Conservation (phyloP, 2,329 filamentous ascomycete species). For the Phialophora tarda region DNA sequence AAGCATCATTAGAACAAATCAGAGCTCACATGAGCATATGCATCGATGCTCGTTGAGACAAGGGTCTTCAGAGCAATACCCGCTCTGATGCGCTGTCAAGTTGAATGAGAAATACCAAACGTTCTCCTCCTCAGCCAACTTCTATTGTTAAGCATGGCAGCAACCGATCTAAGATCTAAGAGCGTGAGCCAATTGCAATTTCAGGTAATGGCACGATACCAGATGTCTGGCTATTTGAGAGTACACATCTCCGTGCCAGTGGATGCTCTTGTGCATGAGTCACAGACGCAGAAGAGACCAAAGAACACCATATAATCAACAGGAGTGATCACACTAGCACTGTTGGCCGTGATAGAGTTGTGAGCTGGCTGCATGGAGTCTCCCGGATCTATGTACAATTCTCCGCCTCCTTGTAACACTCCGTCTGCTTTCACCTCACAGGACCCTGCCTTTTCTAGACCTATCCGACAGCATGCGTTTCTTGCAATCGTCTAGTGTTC, state of each 20-base stretch:
- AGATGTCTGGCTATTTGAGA: background rate
- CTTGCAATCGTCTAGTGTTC: constrained; percentile 33
- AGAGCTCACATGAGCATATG: constrained; percentile 18
- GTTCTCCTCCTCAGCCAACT: background rate
- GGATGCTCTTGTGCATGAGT: background rate
- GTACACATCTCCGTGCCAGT: background rate
- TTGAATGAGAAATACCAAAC: background rate
- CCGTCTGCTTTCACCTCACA: background rate
- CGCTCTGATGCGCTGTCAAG: background rate
- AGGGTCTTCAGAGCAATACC: background rate
- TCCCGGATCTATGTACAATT: constrained; percentile 34
- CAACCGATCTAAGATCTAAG: background rate
- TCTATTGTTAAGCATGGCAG: background rate
- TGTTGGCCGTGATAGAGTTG: constrained; percentile 16
- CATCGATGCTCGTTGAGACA: constrained; percentile 3
- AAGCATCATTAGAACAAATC: constrained; percentile 26
- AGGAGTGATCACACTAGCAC: background rate
- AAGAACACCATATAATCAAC: background rate
- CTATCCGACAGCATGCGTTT: background rate
- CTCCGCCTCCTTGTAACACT: constrained; percentile 15
- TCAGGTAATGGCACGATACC: background rate
- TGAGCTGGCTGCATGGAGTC: constrained; percentile 25
- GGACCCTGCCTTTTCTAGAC: background rate
- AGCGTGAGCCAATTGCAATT: background rate
- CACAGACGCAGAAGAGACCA: background rate